These are phyloP conservation scores for Botrytis sinoallii DNA, from an alignment of 2,329 filamentous ascomycete species.

Conservation along the genomic window DNA sequence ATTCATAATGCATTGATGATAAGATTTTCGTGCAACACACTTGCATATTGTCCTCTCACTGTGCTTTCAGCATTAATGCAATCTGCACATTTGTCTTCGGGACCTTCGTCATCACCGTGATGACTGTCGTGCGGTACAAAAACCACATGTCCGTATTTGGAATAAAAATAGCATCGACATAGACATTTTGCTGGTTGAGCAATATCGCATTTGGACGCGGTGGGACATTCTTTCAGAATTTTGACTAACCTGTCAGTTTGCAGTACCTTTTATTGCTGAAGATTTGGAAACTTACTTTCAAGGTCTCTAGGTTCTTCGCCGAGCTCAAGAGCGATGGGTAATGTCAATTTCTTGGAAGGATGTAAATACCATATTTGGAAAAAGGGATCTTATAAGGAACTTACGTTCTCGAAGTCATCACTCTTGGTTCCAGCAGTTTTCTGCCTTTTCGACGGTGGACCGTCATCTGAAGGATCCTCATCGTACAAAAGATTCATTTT, in stretches of 20 bases:
- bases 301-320: not conserved
- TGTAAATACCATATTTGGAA: not conserved
- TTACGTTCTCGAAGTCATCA: not conserved
- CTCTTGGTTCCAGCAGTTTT: not conserved
- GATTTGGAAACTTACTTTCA: not conserved
- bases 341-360: not conserved
- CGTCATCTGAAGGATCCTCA: not conserved
- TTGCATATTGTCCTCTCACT: not conserved
- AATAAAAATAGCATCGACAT: not conserved
- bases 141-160: not conserved
- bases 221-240: not conserved
- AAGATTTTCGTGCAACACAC: not conserved
- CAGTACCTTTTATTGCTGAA: too few relatives aligned
- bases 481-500: not conserved
- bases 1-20: not conserved
- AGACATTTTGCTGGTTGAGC: not conserved
- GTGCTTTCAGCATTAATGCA: not conserved
- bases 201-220: not conserved
- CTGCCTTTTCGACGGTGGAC: not conserved
- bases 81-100: not conserved
- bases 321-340: not conserved
- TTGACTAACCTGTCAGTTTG: not conserved
- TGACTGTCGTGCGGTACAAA: not conserved
- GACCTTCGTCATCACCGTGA: not conserved
- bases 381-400: not conserved